Base-by-base conservation (phyloP, 1,284 basidiomycete genomes). In the Ustilago xerochloae region DNA sequence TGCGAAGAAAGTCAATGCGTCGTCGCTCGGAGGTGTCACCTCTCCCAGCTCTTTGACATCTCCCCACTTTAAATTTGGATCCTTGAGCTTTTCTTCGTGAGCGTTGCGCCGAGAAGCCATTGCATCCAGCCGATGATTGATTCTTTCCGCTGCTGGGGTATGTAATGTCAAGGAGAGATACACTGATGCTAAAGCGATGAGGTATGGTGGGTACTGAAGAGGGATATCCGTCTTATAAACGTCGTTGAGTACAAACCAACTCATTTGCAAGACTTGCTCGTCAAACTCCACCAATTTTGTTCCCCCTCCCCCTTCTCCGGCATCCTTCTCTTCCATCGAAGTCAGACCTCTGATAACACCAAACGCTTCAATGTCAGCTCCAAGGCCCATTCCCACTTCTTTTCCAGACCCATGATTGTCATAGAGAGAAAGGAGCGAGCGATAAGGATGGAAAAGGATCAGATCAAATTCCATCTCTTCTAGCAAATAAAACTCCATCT, bases 401-500 rank as follows among this genome's bases (percentile, higher is more conserved):
- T 9, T 24, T 2, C 33, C 24, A 28, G 3, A 15, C 1, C 73
- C 76, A 26, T 58, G 54, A n/a, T 30, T n/a, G 20, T 89, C 90
- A 74, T 90, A 92, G 13, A 97, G 87, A 5, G 91, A 88, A 46
- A 92, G 86, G 32, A 98, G 88, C 0, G 92, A 92, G 45, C 93
- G 90, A 85, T 98, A 99, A 0, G 96, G 94, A 84, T 98, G 96
- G 84, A 94, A 97, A 7, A 98, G 88, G 51, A 92, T 89, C 39
- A 99, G 87, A 85, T 98, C 94, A 81, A 96, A 98, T 84, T 97
- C 94, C 39, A 99, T 89, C 84, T 99, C 96, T 80, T 94, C 93
- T 20, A 99, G 90, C 13, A 99, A 89, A 85, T 97, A 98, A 86
- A 98, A 98, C 85, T 98, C 96, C 95, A 97, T 97, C 85, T 98